Evolutionary conservation across 345 rosid genomes (phyloP), one percentile per base, ranked within the genome.

Genomic region (Psidium friedrichsthalianum): DNA sequence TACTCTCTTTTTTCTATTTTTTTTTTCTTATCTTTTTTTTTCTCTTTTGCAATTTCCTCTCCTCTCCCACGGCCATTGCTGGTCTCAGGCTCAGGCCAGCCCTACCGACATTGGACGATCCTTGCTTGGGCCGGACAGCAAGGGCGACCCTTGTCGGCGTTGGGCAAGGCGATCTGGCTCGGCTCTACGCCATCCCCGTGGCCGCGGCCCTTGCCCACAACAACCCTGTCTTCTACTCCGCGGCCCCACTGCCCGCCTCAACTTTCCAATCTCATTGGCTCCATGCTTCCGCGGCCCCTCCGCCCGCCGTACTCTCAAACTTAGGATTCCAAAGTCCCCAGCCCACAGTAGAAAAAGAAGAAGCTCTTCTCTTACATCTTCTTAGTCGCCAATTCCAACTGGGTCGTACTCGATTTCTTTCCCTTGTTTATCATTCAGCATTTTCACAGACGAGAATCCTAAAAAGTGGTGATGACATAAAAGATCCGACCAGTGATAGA

Each of bases 161-260:
- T 6, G 44, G 44, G 44, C 44, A 6, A 42, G 44, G 44, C 44
- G 6, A 90, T 91, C 47, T 91, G 93, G 93, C 91, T 91, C 2
- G 92, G 93, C 56, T 91, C 93, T 91, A 91, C 88, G 85, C 87
- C 11, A 86, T 92, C 9, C 89, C 92, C 11, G 32, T 89, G 27
- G 93, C 93, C 36, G 92, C 93, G 21, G 93, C 93, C 14, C 88
- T 90, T 5, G 93, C 93, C 58, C 90, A 90, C 47, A 92, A 91
- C 85, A 91, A 88, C 61, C 92, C 92, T 49, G 92, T 91, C 58
- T 91, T 90, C 88, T 91, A 90, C 93, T 91, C 54, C 85, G 92
- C 14, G 93, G 93, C 5, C 93, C 93, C 74, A 82, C 91, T 52
- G 93, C 91, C 53, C 87, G 92, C 51, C 92, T 91, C 83, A 91